A percentile compares a stretch with the other conserved stretches of the same genome.
Conservation (phyloP, 2,329 filamentous ascomycete species). For the Monilinia vaccinii-corymbosi region DNA sequence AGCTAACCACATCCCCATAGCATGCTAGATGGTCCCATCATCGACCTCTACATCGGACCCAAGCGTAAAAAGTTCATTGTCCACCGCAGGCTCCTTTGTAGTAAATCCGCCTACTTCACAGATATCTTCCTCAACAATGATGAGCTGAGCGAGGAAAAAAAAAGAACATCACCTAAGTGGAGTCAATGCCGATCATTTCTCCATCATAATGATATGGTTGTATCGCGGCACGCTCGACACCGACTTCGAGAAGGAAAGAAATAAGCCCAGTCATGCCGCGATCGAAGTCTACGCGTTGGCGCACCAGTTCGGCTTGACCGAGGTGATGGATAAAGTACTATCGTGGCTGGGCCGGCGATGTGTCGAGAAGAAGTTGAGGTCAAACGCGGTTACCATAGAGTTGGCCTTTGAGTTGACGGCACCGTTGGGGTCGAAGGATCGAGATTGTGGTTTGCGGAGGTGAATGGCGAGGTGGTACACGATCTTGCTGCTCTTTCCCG, state of each 20-base stretch:
- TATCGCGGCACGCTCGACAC: background rate
- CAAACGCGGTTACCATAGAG: background rate
- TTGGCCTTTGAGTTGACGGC: background rate
- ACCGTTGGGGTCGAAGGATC: background rate
- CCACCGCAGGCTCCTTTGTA: slow-evolving; percentile 3
- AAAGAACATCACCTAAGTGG: background rate
- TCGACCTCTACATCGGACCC: slow-evolving; percentile 9
- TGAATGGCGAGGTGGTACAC: slow-evolving; percentile 4
- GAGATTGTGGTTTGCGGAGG: background rate
- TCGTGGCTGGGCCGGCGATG: background rate
- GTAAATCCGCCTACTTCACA: slow-evolving; percentile 8
- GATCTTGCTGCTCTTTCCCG: background rate
- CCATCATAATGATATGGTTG: slow-evolving; percentile 1
- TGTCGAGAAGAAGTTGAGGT: slow-evolving; percentile 1
- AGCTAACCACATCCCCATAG: background rate
- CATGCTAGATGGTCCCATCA: slow-evolving; percentile 5
- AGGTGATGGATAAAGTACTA: background rate
- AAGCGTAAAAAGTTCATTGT: slow-evolving; percentile 10
- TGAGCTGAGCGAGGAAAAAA: slow-evolving; percentile 2
- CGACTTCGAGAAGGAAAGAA: background rate
- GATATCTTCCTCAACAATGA: background rate
- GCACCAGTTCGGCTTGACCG: background rate
- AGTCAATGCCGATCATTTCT: background rate
- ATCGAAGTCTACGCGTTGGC: background rate
- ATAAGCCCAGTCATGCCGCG: background rate